Percentiles rank a stretch among this genome's conserved stretches.
phyloP scores from a whole-genome alignment of 495 filamentous ascomycete genomes.

The Penicillium samsonianum region DNA sequence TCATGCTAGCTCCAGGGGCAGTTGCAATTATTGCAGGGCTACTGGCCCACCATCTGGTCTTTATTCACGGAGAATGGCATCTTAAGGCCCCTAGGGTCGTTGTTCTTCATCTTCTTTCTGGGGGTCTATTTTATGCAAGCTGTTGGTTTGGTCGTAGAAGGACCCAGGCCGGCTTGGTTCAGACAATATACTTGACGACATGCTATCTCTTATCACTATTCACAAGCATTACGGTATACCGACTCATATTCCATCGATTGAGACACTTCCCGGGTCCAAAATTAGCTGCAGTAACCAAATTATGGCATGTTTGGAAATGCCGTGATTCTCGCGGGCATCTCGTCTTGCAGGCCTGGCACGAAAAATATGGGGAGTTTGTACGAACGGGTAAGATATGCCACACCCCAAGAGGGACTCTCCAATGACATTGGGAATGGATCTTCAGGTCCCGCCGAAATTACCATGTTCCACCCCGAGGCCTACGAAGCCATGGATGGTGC shows the following conservation, averaged over 20 bases:
- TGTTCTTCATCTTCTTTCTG: not conserved
- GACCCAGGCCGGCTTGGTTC: not conserved
- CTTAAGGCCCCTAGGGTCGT: conserved; percentile 13
- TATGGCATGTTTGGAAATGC: conserved; percentile 39
- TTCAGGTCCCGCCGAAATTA: conserved; percentile 36
- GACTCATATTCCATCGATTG: conserved; percentile 35
- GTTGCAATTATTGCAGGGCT: conserved; percentile 14
- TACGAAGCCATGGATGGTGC: conserved; percentile 30
- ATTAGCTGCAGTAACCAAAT: conserved; percentile 40
- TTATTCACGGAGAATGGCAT: conserved; percentile 27
- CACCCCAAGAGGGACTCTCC: not conserved
- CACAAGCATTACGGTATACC: not conserved
- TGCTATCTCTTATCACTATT: not conserved
- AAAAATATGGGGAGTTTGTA: conserved; percentile 42
- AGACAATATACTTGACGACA: not conserved
- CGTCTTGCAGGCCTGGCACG: conserved; percentile 32
- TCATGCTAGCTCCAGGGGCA: not conserved
- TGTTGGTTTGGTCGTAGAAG: not conserved
- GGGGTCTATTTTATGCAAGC: not conserved
- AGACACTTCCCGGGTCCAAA: conserved; percentile 43
- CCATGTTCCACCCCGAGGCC: conserved; percentile 36
- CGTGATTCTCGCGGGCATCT: conserved; percentile 35
- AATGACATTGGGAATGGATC: too few relatives aligned
- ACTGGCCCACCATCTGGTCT: conserved; percentile 17
- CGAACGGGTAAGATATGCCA: conserved; percentile 28